Conservation (phyloP, 1,139 yeast species). For the Pichia sp. region DNA sequence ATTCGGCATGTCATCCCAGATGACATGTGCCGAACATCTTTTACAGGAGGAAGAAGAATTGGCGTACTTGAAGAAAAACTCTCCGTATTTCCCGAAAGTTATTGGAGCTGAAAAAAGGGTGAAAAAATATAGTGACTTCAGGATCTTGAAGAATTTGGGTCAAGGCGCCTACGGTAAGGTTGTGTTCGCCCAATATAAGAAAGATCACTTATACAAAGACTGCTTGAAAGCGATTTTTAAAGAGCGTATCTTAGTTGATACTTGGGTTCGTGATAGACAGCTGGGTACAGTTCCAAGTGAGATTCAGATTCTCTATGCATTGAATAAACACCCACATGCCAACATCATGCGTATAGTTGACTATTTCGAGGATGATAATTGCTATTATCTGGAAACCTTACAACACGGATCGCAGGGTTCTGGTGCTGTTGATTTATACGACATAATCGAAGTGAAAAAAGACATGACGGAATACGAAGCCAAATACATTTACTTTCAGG, state of each 20-base stretch:
- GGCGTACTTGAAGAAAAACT: conserved; percentile 25
- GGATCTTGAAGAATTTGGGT: conserved; percentile 73
- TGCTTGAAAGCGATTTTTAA: conserved; percentile 88
- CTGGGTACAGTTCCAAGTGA: conserved; percentile 94
- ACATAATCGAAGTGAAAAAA: conserved; percentile 77
- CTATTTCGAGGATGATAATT: conserved; percentile 85
- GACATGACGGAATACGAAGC: conserved; percentile 76
- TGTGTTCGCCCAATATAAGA: conserved; percentile 65
- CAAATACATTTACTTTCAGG: conserved; percentile 70
- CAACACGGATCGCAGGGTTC: conserved; percentile 65
- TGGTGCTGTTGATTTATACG: conserved; percentile 90
- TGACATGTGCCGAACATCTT: conserved; percentile 14
- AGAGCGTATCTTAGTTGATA: conserved; percentile 88
- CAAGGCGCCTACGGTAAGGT: conserved; percentile 97
- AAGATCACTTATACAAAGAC: conserved; percentile 58
- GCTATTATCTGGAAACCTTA: conserved; percentile 85
- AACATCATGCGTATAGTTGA: conserved; percentile 81
- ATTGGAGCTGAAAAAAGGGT: conserved; percentile 60
- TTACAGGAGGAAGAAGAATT: conserved; percentile 34
- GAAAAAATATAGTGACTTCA: conserved; percentile 68
- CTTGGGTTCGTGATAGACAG: conserved; percentile 91
- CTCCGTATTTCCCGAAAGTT: conserved; percentile 45
- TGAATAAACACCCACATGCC: conserved; percentile 75
- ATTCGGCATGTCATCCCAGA: conserved; percentile 7
- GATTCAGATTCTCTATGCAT: conserved; percentile 82